Base-by-base conservation (phyloP, 805 yeast species). In the Starmerella asiatica region DNA sequence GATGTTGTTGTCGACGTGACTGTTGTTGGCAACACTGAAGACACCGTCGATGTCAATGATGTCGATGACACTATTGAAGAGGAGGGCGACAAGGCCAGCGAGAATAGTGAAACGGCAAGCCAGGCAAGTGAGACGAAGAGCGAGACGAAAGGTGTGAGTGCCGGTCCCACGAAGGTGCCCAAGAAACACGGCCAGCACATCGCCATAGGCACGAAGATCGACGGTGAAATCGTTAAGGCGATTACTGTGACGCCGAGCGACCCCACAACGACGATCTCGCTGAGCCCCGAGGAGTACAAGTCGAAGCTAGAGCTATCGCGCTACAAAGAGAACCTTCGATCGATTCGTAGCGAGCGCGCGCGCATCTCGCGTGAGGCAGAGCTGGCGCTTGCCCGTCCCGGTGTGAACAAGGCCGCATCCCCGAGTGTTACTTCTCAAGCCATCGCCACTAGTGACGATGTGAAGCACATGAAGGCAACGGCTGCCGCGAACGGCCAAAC, bases 251-350 rank as follows among this genome's bases (percentile, higher is more conserved):
- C 47, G 16, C 41, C 47, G 11, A 30, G 32, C n/a, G 43, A 41
- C 21, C 43, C 48, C 18, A 40, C 48, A 7, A 33, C 44, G 2
- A 46, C 50, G 6, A 41, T 34, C 21, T 39, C 45, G 7, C 32
- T 45, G 15, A 40, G 46, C 26, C 47, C 47, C 3, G 43, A 43
- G 8, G 51, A 45, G 36, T 43, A 48, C 32, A 37, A 40, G 28
- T 36, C 43, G 15, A 35, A 40, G 8, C 37, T 36, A 4, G 43
- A 37, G 43, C 34, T 28, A 29, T 35, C 32, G 27, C 39, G 48
- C 4, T 34, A 40, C 26, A 43, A 43, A 32, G 46, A 38, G 28
- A 45, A 45, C 24, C 37, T 48, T 9, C 37, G 42, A 17, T 43
- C 49, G 2, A 45, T 48, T 26, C 49, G 51, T 5, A 34, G 46